Conservation (phyloP, 495 filamentous ascomycete genomes). For the Cercophora newfieldiana region DNA sequence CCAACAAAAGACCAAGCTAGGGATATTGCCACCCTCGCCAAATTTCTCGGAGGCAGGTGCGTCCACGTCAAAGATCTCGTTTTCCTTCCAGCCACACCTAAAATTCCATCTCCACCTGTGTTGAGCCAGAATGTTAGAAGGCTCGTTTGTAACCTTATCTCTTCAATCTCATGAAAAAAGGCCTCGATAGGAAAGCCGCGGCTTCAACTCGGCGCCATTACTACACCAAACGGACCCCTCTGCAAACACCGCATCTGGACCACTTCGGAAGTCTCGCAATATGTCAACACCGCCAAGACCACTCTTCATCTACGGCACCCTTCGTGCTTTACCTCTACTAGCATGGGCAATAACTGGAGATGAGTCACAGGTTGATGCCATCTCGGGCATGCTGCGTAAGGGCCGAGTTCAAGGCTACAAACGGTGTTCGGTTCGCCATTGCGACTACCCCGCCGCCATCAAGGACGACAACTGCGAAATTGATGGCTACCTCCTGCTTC, state of each 20-base stretch:
- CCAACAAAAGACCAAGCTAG: neutral
- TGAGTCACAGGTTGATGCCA: neutral
- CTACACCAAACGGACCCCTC: no score
- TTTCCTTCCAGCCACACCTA: no score
- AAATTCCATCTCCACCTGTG: no score
- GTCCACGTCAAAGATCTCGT: neutral
- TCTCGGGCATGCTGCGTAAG: neutral
- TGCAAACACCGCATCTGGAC: no score
- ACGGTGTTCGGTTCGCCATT: slow-evolving; percentile 5
- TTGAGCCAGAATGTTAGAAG: no score
- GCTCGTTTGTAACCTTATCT: no score
- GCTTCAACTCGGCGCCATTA: no score
- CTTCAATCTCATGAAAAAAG: no score
- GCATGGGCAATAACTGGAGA: slow-evolving; percentile 17
- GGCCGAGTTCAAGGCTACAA: slow-evolving; percentile 12
- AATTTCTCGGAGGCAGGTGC: neutral
- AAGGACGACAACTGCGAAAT: slow-evolving; percentile 15
- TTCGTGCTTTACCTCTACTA: slow-evolving; percentile 13
- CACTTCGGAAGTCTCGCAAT: neutral
- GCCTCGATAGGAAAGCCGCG: no score
- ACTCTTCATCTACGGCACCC: slow-evolving; percentile 17
- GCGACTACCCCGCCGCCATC: slow-evolving; percentile 22
- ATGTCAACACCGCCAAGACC: slow-evolving; percentile 13
- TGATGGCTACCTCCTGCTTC: slow-evolving; percentile 23
- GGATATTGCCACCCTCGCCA: neutral